Evolutionary conservation across 768 basidiomycete species (phyloP), one percentile per base, ranked within the genome.

Genomic region (Phylloporus rhodoxanthus): DNA sequence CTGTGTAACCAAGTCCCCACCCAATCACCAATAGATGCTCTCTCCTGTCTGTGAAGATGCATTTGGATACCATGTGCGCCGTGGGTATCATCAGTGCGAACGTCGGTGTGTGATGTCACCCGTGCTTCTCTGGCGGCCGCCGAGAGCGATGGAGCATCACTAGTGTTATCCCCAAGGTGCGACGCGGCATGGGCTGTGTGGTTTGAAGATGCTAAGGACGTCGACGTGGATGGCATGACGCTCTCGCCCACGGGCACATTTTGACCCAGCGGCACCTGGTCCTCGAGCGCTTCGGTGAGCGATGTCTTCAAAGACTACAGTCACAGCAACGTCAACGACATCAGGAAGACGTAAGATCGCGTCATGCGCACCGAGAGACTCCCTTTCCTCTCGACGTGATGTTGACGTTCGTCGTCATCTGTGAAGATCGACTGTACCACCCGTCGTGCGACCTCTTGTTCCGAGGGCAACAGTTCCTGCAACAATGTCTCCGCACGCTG

Each of bases 1-100:
- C 82, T 82, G 15, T 69, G 72, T 75, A 85, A 83, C 82, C 80
- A 86, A 0, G 78, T 80, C 0, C 87, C 85, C 75, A 89, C 79
- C 87, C 87, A 90, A 42, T 85, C 82, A 17, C 83, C 80, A 41
- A 87, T 57, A 3, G 63, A 65, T 8, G 68, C 58, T 47, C 57
- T 66, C 19, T 77, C 75, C 3, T 59, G 59, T 44, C 62, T 69
- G 21, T 57, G 41, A 14, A 40, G 51, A 28, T 48, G 57, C 13
- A 23, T 7, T 33, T 54, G 55, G 45, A 26, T 38, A 19, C 26
- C 17, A 46, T 38, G 37, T 29, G 14, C 30, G 43, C 55, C 50
- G 41, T 53, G 54, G 39, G 48, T 41, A 50, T 53, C 44, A 17
- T 53, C 51, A 20, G 14, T 15, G n/a, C 40, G 33, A 15, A 28